A percentile compares a stretch with the other conserved stretches of the same genome.
phyloP scores from a whole-genome alignment of 1,139 yeast species.

The Diutina ranongensis region DNA sequence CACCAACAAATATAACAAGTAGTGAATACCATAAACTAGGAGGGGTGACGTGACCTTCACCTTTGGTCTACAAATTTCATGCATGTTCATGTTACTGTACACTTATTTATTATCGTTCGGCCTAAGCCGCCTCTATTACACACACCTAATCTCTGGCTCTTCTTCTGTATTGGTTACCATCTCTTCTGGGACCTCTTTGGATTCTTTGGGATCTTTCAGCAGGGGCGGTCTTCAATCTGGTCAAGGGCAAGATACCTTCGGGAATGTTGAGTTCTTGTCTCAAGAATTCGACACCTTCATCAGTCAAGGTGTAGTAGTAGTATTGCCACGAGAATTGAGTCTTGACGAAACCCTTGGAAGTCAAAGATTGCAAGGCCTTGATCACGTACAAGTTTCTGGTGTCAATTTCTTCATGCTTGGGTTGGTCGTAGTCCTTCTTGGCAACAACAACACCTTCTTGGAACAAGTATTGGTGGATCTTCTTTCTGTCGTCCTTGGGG shows the following conservation, averaged over 20 bases:
- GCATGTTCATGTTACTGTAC: slow-evolving; percentile 2
- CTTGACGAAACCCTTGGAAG: slow-evolving; percentile 98
- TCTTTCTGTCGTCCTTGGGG: slow-evolving; percentile 99
- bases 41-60: too few species aligned
- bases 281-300: slow-evolving; percentile 98
- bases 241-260: slow-evolving; percentile 96
- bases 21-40: too few species aligned
- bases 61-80: not conserved
- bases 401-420: slow-evolving; percentile 96
- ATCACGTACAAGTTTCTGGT: slow-evolving; percentile 96
- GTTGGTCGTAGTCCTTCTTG: slow-evolving; percentile 96
- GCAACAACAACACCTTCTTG: slow-evolving; percentile 99
- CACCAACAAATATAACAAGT: not conserved
- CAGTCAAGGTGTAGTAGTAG: slow-evolving; percentile 99
- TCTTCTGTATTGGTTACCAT: slow-evolving; percentile 32
- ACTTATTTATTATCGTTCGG: slow-evolving; percentile 4
- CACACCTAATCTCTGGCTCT: slow-evolving; percentile 34
- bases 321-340: slow-evolving; percentile 99
- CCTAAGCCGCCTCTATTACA: slow-evolving; percentile 2
- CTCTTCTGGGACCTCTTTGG: slow-evolving; percentile 27
- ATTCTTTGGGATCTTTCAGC: slow-evolving; percentile 59
- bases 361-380: slow-evolving; percentile 98
- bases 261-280: slow-evolving; percentile 98
- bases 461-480: slow-evolving; percentile 98
- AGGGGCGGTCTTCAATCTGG: slow-evolving; percentile 92